Evolutionary conservation across 768 basidiomycete genomes (phyloP).

Genomic region (Sporobolomyces phaffii): DNA sequence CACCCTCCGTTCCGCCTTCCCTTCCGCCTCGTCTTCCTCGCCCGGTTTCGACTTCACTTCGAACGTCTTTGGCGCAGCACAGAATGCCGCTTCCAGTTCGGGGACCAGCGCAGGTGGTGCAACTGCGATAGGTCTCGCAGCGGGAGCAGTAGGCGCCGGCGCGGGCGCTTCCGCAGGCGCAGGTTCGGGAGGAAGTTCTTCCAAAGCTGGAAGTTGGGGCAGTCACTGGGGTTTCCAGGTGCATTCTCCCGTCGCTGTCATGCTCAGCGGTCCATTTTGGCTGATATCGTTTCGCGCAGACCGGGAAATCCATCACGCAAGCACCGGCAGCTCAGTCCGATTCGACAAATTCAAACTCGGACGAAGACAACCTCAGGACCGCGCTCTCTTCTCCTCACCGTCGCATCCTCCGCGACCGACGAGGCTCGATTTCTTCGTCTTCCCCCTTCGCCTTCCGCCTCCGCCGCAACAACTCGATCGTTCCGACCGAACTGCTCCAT

Average conservation of each 20-base stretch:
- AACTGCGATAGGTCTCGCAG: slow-evolving; percentile 7
- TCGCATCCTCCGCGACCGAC: slow-evolving; percentile 4
- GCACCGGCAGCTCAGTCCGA: slow-evolving; percentile 23
- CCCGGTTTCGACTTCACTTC: slow-evolving; percentile 24
- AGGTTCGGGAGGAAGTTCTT: slow-evolving; percentile 11
- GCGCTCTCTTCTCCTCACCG: slow-evolving; percentile 7
- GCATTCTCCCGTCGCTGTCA: not conserved
- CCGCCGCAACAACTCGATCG: slow-evolving; percentile 11
- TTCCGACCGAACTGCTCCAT: slow-evolving; percentile 15
- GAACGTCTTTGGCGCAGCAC: slow-evolving; percentile 27
- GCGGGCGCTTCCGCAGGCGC: slow-evolving; percentile 11
- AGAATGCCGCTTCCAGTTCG: slow-evolving; percentile 4
- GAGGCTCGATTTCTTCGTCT: not conserved
- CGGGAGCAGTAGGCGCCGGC: slow-evolving; percentile 20
- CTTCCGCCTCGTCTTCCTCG: slow-evolving; percentile 16
- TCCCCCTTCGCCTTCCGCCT: not conserved
- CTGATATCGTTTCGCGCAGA: not conserved
- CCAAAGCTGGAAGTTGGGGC: slow-evolving; percentile 30
- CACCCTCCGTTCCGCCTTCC: slow-evolving; percentile 33
- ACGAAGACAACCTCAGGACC: slow-evolving; percentile 27
- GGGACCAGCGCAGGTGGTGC: not conserved
- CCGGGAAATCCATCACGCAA: slow-evolving; percentile 10
- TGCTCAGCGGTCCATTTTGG: no score
- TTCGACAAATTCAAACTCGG: slow-evolving; percentile 14
- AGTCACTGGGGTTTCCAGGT: slow-evolving; percentile 33